Evolutionary conservation across 1,284 basidiomycete genomes (phyloP), one percentile per base, ranked within the genome.

Genomic region (Cryptococcus amylolentus): DNA sequence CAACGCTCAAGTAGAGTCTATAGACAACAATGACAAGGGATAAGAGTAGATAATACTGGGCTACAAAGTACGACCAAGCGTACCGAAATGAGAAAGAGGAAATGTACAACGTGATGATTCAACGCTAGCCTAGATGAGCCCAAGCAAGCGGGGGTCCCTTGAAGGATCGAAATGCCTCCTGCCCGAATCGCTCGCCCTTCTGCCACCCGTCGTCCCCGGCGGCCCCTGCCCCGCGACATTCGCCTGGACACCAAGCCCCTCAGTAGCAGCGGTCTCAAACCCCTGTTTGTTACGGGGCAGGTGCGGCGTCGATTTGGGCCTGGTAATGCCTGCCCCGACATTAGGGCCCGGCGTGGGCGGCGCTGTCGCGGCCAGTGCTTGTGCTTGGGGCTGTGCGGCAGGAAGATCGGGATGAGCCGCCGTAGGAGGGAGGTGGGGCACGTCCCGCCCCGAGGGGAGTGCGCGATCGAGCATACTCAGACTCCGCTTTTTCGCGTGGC

Each of bases 131-230:
- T 56, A 75, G 47, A 70, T 60, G 13, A 75, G 58, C 20, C 68
- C 68, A 26, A 73, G 60, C 42, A 75, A 59, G 46, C 67, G 67
- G 12, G 73, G 73, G 43, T 75, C 71, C 51, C 66, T 65, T 7
- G 58, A 62, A 12, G 73, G 73, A 57, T 75, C 73, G 41, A 73
- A 75, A 60, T 73, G 73, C 45, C 64, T 56, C 43, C 58, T 60
- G 31, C 31, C 31, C 31, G 31, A 35, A 6, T 35, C 31, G 31
- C 42, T 56, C 62, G 4, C 57, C 51, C 14, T 37, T 18, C 28
- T 41, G 14, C 47, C 47, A 28, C 31, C 47, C 23, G 16, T 28
- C 27, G 13, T 27, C 23, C 5, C 35, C 18, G 18, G 27, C n/a
- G 20, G 27, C 47, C 16, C 27, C n/a, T 35, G 35, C 13, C 18